A percentile compares a stretch with the other conserved stretches of the same genome.
Evolutionary conservation across 164 flowering plant genomes (phyloP).

Genomic region (Akebia trifoliata): DNA sequence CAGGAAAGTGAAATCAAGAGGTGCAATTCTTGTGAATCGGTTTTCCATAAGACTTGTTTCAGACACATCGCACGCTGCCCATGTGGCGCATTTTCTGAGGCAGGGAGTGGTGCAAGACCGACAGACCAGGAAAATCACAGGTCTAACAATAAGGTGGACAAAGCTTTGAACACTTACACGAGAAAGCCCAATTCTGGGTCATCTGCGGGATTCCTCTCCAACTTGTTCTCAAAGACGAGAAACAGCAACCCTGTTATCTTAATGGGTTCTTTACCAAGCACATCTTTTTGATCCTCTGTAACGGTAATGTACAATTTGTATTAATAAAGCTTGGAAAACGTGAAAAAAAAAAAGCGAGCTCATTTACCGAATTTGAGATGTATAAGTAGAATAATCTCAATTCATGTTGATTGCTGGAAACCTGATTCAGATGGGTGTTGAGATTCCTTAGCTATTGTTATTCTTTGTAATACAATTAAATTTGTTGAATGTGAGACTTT

Average conservation of each 20-base stretch:
- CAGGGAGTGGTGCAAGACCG: constrained; percentile 11
- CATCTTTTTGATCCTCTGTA: constrained; percentile 37
- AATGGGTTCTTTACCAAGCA: constrained; percentile 84
- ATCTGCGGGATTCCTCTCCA: constrained; percentile 42
- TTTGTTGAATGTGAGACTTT: too few relatives aligned
- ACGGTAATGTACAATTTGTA: constrained; percentile 16
- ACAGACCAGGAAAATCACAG: constrained; percentile 1
- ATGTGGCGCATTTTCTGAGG: constrained; percentile 44
- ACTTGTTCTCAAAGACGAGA: constrained; percentile 43
- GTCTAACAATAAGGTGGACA: constrained; percentile 7
- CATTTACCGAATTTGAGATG: too few relatives aligned
- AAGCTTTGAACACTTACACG: constrained; percentile 22
- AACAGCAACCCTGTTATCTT: constrained; percentile 46
- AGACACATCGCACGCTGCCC: constrained; percentile 48
- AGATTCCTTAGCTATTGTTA: too few relatives aligned
- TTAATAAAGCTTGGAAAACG: constrained; percentile 5
- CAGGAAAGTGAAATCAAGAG: constrained; percentile 70
- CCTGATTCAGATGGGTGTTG: too few relatives aligned
- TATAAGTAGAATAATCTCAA: too few relatives aligned
- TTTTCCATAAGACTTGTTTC: constrained; percentile 69
- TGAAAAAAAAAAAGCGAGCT: not conserved
- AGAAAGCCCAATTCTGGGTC: constrained; percentile 26
- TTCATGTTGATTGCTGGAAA: too few relatives aligned
- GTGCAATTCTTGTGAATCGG: constrained; percentile 58
- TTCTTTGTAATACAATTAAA: too few relatives aligned